phyloP scores from a whole-genome alignment of 2,329 filamentous ascomycete species.

The Macrophomina tecta region DNA sequence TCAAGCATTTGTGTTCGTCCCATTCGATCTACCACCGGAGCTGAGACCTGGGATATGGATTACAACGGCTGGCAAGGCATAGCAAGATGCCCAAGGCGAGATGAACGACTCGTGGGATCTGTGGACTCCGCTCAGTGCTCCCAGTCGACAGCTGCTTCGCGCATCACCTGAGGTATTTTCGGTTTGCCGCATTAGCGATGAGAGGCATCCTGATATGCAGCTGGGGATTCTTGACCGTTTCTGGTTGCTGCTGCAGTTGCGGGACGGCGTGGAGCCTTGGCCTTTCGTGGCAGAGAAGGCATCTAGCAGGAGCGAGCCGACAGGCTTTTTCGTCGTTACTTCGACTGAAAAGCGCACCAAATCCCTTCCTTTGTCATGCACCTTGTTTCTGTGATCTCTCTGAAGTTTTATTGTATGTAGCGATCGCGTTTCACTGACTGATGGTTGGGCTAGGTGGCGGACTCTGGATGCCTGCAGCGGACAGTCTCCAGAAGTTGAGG shows the following conservation, averaged over 20 bases:
- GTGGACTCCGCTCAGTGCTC: background rate
- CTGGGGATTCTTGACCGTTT: background rate
- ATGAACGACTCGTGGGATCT: background rate
- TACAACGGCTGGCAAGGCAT: background rate
- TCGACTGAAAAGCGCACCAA: conserved; percentile 2
- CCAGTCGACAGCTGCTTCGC: background rate
- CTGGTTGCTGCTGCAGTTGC: background rate
- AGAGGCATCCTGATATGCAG: background rate
- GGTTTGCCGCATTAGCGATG: background rate
- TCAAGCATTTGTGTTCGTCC: background rate
- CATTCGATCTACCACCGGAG: too few species aligned
- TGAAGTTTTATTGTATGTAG: background rate
- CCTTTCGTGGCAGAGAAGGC: background rate
- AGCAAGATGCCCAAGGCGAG: background rate
- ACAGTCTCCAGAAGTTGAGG: conserved; percentile 70
- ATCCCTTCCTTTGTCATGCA: background rate
- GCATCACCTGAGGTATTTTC: background rate
- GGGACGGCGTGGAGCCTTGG: background rate
- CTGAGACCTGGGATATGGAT: background rate
- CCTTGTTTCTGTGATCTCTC: background rate
- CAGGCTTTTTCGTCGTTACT: background rate
- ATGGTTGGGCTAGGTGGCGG: conserved; percentile 67
- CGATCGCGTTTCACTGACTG: conserved; percentile 22
- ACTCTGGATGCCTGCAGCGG: conserved; percentile 77
- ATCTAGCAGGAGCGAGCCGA: background rate